Evolutionary conservation across 805 yeast species (phyloP), one percentile per base, ranked within the genome.

Genomic region (Zygosaccharomyces lentus): DNA sequence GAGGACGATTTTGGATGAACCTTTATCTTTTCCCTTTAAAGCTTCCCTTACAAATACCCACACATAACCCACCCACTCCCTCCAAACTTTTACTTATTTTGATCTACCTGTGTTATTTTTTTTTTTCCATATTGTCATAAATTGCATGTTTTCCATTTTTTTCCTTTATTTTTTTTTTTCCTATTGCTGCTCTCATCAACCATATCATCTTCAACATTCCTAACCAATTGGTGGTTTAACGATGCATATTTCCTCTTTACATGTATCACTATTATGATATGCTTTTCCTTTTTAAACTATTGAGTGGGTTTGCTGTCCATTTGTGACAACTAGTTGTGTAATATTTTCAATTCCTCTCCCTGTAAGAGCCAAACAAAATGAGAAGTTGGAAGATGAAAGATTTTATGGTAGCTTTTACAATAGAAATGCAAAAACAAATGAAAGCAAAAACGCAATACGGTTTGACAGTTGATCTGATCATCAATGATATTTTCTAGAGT

Each of bases 401-500:
- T 13, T 29, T 10, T 29, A 35, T 17, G 26, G 9, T 35, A 35
- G 26, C n/a, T 24, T n/a, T 7, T 19, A 17, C 10, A 19, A 15
- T 4, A 25, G 13, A 26, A 37, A 15, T 26, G 25, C n/a, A 15
- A 16, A 24, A n/a, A 36, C 19, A 13, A 25, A 4, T 10, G 21
- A 38, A 9, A 27, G 27, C 19, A 38, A 16, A 16, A 27, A 27
- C 23, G 4, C 19, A 15, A n/a, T 1, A 9, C 19, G 31, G 21
- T 26, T 38, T 27, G 41, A 38, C 41, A 38, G 41, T 38, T 38
- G 41, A 38, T 38, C 41, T 34, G 45, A 21, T 42, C 32, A 32
- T 32, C 45, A 16, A 12, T 32, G 24, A 32, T 21, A 13, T 25
- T 34, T 42, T 30, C 30, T 34, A 34, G 36, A 30, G 13, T 40